These are phyloP conservation scores for Rhodamnia rubescens DNA, from an alignment of 345 rosid species.

Conservation along the genomic window DNA sequence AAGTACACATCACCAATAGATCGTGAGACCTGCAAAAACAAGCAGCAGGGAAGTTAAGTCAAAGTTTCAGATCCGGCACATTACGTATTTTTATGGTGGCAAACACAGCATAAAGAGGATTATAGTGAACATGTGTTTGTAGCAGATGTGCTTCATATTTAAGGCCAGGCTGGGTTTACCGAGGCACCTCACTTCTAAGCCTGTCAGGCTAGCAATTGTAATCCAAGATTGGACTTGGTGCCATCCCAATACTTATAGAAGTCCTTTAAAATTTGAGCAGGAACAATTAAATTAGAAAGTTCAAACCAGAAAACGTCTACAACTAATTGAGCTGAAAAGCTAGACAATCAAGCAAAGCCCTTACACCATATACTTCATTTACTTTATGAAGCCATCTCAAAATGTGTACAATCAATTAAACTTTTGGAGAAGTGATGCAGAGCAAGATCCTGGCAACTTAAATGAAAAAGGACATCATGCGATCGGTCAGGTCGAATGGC, in stretches of 20 bases:
- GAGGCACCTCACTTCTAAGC: background rate
- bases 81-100: background rate
- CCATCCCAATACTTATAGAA: background rate
- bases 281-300: background rate
- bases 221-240: background rate
- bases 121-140: background rate
- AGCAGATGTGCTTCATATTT: background rate
- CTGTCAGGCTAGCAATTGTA: background rate
- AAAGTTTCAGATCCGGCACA: background rate
- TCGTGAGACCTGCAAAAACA: conserved; percentile 25
- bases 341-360: background rate
- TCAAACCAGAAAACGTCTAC: background rate
- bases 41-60: background rate
- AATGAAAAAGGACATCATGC: background rate
- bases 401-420: background rate
- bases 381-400: background rate
- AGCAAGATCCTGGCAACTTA: background rate
- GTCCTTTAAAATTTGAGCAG: background rate
- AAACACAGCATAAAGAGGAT: background rate
- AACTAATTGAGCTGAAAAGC: background rate
- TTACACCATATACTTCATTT: background rate
- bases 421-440: background rate
- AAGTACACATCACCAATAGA: conserved; percentile 42
- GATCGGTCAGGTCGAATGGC: background rate
- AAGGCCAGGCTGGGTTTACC: background rate